phyloP scores from a whole-genome alignment of 176 grass and related monocot species.

The Musa schizocarpa region DNA sequence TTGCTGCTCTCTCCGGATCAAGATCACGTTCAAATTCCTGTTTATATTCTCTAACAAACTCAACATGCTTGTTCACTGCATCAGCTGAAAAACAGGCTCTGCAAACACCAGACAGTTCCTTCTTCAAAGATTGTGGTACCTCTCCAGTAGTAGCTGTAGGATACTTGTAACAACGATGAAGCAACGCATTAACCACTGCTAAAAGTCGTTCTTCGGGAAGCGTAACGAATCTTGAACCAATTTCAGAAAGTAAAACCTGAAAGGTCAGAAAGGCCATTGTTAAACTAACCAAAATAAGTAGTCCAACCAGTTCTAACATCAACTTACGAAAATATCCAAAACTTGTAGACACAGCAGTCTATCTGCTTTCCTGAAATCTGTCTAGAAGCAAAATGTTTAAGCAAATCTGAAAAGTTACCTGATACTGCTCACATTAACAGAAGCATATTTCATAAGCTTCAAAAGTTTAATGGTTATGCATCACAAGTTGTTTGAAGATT shows the following conservation, averaged over 20 bases:
- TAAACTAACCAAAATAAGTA: neutral
- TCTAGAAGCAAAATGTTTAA: too few species aligned
- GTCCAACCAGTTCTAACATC: neutral
- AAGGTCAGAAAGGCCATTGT: slow-evolving; percentile 21
- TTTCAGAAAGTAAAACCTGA: slow-evolving; percentile 96
- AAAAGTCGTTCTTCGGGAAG: slow-evolving; percentile 93
- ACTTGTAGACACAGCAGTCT: too few species aligned
- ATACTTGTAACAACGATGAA: slow-evolving; percentile 99
- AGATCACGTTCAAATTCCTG: slow-evolving; percentile 93
- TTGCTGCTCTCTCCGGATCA: slow-evolving; percentile 90
- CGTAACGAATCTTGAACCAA: slow-evolving; percentile 98
- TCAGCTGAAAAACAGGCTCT: slow-evolving; percentile 96
- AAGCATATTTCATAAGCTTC: neutral
- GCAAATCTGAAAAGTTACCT: neutral
- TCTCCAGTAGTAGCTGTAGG: slow-evolving; percentile 96
- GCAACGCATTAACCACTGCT: slow-evolving; percentile 91
- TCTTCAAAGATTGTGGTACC: slow-evolving; percentile 87
- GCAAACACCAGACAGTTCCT: slow-evolving; percentile 95
- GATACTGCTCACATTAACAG: neutral
- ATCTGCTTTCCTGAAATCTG: too few species aligned
- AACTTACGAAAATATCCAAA: too few species aligned
- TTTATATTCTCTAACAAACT: slow-evolving; percentile 99
- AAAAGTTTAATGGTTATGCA: neutral
- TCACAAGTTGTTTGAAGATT: neutral
- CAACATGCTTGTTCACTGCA: slow-evolving; percentile 98